Base-by-base conservation (phyloP, 495 filamentous ascomycete species). In the Talaromyces adpressus region DNA sequence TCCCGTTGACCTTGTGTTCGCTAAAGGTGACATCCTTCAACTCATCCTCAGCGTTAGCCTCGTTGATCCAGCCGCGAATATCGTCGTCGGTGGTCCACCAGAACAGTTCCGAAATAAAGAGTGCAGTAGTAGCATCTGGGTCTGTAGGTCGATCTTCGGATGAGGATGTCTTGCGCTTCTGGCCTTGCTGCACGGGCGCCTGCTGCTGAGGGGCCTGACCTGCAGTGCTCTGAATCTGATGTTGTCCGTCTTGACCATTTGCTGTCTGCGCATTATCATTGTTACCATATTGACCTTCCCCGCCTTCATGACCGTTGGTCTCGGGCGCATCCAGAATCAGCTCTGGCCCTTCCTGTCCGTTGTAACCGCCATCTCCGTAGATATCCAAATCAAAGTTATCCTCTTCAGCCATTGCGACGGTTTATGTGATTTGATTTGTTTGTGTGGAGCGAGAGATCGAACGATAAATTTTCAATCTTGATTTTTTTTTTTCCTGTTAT, bases 41-140 rank as follows among this genome's bases (percentile, higher is more conserved):
- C 68, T 96, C 91, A 53, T 86, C 82, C 70, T 98, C 94, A 66
- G 84, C 89, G 8, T 80, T 81, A 30, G 87, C 89, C 64, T 90
- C 80, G 65, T 86, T 85, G 11, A 89, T 84, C 93, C 92, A 97
- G 62, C 89, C 91, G 54, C 94, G 89, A 63, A 98, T 84, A 65
- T 97, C 91, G 69, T 98, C 94, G 67, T 98, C 94, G 14, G 89
- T 97, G 29, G 87, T 91, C 93, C 93, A 98, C 95, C 95, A 98
- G 73, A 89, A 87, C 12, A 98, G 79, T 49, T 98, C 94, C 6
- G 90, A 90, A 53, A 98, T 84, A 60, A 94, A 80, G 23, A 98
- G 73, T 1, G 93, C 92, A 12, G 84, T 86, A 0, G 91, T 93
- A 3, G 94, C 92, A 67, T 87, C 86, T 0, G 91, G 89, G 62